Evolutionary conservation across 768 basidiomycete species (phyloP).

Genomic region (Agaricus sinodeliciosus): DNA sequence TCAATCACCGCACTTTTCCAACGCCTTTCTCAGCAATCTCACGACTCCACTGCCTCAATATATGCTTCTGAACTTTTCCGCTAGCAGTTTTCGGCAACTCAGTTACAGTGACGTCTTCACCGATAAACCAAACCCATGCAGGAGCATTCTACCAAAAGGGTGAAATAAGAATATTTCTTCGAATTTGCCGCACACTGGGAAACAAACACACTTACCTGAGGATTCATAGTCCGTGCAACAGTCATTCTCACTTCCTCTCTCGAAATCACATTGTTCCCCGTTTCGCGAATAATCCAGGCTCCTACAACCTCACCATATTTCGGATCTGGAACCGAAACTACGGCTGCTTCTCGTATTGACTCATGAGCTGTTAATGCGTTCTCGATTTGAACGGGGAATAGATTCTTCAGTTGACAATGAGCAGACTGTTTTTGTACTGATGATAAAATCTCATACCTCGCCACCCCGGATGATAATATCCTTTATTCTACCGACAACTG

Average conservation of each 20-base stretch:
- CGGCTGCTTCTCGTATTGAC: conserved; percentile 65
- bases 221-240: conserved; percentile 64
- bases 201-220: conserved; percentile 46
- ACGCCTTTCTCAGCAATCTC: conserved; percentile 40
- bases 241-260: conserved; percentile 45
- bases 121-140: conserved; percentile 78
- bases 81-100: conserved; percentile 83
- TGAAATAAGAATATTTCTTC: not conserved
- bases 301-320: conserved; percentile 77
- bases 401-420: conserved; percentile 40
- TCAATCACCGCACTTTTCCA: conserved; percentile 24
- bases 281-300: conserved; percentile 62
- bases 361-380: conserved; percentile 55
- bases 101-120: conserved; percentile 48
- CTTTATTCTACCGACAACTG: conserved; percentile 79
- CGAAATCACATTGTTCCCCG: conserved; percentile 27
- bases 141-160: conserved; percentile 55
- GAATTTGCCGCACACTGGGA: no score
- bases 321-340: conserved; percentile 60
- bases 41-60: conserved; percentile 64
- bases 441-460: conserved; percentile 40
- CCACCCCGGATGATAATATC: conserved; percentile 86
- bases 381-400: conserved; percentile 83
- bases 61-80: conserved; percentile 82
- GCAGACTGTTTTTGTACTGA: not conserved